These are phyloP conservation scores for Saccharomycopsis babjevae DNA, from an alignment of 805 yeast species.

Conservation along the genomic window DNA sequence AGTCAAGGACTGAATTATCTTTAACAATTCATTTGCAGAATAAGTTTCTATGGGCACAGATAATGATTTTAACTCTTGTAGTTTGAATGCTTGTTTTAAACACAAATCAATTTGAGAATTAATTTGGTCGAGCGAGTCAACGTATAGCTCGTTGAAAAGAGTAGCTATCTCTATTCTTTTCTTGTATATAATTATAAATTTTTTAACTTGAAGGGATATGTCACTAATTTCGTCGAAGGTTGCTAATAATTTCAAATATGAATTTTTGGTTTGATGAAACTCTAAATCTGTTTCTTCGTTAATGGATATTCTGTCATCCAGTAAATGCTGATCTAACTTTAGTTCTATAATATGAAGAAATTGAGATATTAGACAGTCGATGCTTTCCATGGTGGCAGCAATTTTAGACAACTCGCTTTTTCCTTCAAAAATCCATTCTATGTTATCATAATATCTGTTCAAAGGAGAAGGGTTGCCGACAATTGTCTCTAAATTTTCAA, in stretches of 20 bases:
- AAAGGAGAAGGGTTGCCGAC: slow-evolving; percentile 13
- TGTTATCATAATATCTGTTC: slow-evolving; percentile 17
- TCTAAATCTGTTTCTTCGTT: slow-evolving; percentile 3
- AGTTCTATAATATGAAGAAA: slow-evolving; percentile 21
- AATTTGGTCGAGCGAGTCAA: slow-evolving; percentile 25
- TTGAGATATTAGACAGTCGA: slow-evolving; percentile 22
- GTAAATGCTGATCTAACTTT: slow-evolving; percentile 12
- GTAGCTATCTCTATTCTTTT: slow-evolving; percentile 24
- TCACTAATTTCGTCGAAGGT: slow-evolving; percentile 24
- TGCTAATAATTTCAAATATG: slow-evolving; percentile 18
- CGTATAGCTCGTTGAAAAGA: slow-evolving; percentile 26
- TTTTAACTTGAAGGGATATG: slow-evolving; percentile 22
- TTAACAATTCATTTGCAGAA: not conserved
- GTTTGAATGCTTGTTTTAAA: slow-evolving; percentile 19
- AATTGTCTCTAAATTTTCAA: slow-evolving; percentile 15
- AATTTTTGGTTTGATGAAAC: slow-evolving; percentile 4
- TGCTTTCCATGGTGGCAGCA: slow-evolving; percentile 18
- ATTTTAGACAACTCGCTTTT: slow-evolving; percentile 21
- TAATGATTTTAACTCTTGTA: slow-evolving; percentile 22
- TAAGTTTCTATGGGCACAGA: slow-evolving; percentile 11
- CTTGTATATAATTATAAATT: slow-evolving; percentile 19
- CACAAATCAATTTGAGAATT: slow-evolving; percentile 24
- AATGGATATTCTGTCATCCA: not conserved
- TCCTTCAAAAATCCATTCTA: slow-evolving; percentile 25
- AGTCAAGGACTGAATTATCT: not conserved